Percentiles rank a stretch among this genome's conserved stretches.
Evolutionary conservation across 202 grass and related monocot species (phyloP).

Genomic region (Panicum virgatum): DNA sequence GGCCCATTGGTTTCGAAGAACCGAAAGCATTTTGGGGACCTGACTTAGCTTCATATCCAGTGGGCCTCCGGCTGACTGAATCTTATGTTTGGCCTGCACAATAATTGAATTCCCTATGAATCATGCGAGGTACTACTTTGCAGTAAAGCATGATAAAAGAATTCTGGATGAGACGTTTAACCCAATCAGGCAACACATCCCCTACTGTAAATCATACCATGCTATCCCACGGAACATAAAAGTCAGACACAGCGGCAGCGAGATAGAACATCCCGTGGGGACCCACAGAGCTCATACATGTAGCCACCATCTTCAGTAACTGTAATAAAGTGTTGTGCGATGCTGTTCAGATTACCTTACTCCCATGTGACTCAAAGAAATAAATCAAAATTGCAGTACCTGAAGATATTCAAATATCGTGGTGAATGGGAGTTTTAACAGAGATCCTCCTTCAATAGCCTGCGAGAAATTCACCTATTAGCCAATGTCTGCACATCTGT

Average conservation of each 20-base stretch:
- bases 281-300: conserved; percentile 62
- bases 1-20: conserved; percentile 73
- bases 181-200: background rate
- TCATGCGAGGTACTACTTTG: background rate
- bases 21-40: conserved; percentile 85
- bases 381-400: conserved; percentile 39
- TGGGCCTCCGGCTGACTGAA: conserved; percentile 83
- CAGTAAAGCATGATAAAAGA: background rate
- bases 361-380: conserved; percentile 2
- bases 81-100: conserved; percentile 89
- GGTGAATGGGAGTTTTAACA: conserved; percentile 94
- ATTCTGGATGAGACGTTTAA: background rate
- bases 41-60: conserved; percentile 81
- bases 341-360: background rate
- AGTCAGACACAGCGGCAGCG: conserved; percentile 93
- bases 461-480: conserved; percentile 44
- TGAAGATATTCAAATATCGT: conserved; percentile 99
- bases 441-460: conserved; percentile 69
- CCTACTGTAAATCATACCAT: conserved; percentile 59
- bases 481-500: background rate
- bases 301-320: conserved; percentile 79
- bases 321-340: conserved; percentile 34
- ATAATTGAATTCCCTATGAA: background rate
- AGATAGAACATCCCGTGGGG: conserved; percentile 81
- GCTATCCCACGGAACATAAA: conserved; percentile 91